These are phyloP conservation scores for Nicotiana tabacum DNA, from an alignment of 257 asterid genomes.

Conservation along the genomic window DNA sequence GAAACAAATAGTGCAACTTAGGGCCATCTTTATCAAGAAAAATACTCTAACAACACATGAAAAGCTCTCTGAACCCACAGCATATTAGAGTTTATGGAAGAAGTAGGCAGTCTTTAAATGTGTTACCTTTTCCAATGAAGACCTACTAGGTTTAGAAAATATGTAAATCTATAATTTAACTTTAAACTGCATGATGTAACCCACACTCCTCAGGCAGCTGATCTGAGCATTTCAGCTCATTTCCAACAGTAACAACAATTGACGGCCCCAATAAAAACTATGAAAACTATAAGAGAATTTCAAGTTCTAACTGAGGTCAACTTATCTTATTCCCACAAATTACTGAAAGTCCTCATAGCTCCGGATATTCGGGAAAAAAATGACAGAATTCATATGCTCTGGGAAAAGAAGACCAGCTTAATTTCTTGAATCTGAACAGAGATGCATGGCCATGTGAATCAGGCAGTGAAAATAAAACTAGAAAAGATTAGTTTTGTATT, in stretches of 20 bases:
- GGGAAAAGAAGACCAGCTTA: neutral
- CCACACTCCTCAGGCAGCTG: neutral
- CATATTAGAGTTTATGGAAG: neutral
- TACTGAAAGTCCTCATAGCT: neutral
- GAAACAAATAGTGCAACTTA: constrained; percentile 7
- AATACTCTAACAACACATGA: neutral
- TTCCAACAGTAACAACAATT: neutral
- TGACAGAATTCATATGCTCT: neutral
- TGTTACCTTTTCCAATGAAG: neutral
- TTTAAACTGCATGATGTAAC: neutral
- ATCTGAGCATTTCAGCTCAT: neutral
- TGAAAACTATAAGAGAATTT: too few species aligned
- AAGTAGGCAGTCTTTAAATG: neutral
- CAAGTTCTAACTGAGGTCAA: too few species aligned
- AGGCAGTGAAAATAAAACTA: neutral
- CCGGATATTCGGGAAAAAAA: neutral
- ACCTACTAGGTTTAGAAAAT: neutral
- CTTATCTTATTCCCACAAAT: neutral
- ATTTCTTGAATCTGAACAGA: neutral
- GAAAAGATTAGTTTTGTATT: neutral
- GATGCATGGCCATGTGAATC: neutral
- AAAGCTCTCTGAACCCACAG: neutral
- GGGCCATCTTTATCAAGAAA: neutral
- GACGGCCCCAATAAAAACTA: neutral
- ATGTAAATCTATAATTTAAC: too few species aligned